A percentile compares a stretch with the other conserved stretches of the same genome.
Conservation (phyloP, 2,329 filamentous ascomycete species). For the Macrophomina phaseolina region DNA sequence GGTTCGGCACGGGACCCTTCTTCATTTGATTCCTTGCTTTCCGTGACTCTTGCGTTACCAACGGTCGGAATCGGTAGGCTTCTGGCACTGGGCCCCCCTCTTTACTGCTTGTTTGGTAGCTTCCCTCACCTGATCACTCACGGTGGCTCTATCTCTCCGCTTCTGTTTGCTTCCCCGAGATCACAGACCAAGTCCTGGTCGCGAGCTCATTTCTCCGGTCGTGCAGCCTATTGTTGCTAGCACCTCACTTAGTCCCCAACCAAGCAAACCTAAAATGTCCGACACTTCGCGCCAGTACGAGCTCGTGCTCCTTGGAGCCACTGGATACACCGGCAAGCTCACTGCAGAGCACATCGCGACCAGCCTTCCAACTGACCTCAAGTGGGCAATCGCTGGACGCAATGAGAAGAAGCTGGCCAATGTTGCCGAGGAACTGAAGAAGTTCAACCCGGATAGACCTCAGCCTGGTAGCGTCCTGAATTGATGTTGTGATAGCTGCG, state of each 20-base stretch:
- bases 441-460: slow-evolving; percentile 70
- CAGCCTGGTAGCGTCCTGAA: slow-evolving; percentile 64
- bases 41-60: not conserved
- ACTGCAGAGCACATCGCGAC: slow-evolving; percentile 76
- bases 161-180: slow-evolving; percentile 18
- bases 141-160: slow-evolving; percentile 1
- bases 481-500: not conserved
- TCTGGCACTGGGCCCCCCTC: not conserved
- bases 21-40: slow-evolving; percentile 8
- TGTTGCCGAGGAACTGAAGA: slow-evolving; percentile 70
- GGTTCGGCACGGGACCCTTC: not conserved
- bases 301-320: slow-evolving; percentile 69
- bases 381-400: slow-evolving; percentile 87
- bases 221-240: not conserved
- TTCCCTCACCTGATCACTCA: not conserved
- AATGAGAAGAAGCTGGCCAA: slow-evolving; percentile 75
- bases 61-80: not conserved
- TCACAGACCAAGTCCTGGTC: slow-evolving; percentile 20
- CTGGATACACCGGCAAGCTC: slow-evolving; percentile 82
- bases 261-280: slow-evolving; percentile 3
- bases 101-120: not conserved
- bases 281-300: slow-evolving; percentile 60
- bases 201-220: slow-evolving; percentile 1
- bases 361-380: slow-evolving; percentile 74
- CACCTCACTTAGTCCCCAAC: not conserved